Evolutionary conservation across 306 rosid species (phyloP).

Genomic region (Begonia loranthoides): DNA sequence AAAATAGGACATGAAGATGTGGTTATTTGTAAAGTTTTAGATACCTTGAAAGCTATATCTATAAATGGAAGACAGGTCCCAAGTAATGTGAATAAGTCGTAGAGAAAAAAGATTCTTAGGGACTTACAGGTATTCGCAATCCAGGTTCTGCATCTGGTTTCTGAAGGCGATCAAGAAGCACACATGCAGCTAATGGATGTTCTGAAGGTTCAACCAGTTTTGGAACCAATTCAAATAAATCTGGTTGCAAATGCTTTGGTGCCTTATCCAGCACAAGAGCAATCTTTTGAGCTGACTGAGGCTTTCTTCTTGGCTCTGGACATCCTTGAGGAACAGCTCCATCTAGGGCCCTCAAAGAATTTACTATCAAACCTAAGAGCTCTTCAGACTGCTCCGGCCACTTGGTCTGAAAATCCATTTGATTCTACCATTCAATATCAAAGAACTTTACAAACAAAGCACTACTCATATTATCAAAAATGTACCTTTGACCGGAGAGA

Average conservation of each 20-base stretch:
- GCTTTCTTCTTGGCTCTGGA: conserved; percentile 93
- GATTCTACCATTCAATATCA: conserved; percentile 12
- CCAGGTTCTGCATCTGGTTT: conserved; percentile 89
- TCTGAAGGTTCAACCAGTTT: conserved; percentile 95
- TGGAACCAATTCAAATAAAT: conserved; percentile 79
- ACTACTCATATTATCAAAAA: conserved; percentile 8
- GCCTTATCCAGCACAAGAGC: conserved; percentile 92
- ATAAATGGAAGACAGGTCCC: neutral
- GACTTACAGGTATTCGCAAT: conserved; percentile 74
- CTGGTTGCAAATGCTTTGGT: conserved; percentile 88
- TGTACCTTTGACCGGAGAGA: conserved; percentile 67
- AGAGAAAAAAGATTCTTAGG: conserved; percentile 10
- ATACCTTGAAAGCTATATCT: neutral
- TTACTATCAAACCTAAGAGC: conserved; percentile 92
- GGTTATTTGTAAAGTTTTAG: neutral
- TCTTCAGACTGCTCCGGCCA: conserved; percentile 99
- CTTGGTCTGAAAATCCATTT: conserved; percentile 52
- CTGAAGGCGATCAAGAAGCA: conserved; percentile 81
- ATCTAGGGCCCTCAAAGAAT: conserved; percentile 87
- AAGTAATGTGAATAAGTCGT: conserved; percentile 9
- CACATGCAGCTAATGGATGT: conserved; percentile 87
- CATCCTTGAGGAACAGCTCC: conserved; percentile 94
- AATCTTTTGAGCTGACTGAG: conserved; percentile 93
- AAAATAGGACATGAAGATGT: conserved; percentile 15
- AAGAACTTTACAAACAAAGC: conserved; percentile 15